phyloP scores from a whole-genome alignment of 441 rosid species.

The Gossypium lobatum region DNA sequence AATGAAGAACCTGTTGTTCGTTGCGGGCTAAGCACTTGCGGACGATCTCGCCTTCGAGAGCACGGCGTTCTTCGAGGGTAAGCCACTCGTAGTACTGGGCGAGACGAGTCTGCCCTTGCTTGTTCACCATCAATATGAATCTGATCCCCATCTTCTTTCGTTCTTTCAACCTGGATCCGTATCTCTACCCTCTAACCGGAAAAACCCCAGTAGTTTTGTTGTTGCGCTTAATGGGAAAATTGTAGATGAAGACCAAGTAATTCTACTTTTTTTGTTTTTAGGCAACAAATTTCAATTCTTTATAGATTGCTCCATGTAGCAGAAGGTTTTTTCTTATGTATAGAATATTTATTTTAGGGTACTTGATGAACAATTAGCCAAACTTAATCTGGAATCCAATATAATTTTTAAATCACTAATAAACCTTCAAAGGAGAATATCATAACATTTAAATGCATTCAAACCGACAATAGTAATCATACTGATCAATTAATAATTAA shows the following conservation, averaged over 20 bases:
- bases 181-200: background rate
- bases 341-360: no score
- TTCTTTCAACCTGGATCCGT: background rate
- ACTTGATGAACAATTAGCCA: no score
- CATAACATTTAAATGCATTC: no score
- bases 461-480: no score
- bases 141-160: constrained; percentile 69
- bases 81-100: constrained; percentile 99
- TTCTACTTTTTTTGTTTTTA: no score
- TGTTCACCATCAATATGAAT: constrained; percentile 87
- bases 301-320: constrained; percentile 30
- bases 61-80: constrained; percentile 94
- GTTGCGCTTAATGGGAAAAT: background rate
- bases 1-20: constrained; percentile 63
- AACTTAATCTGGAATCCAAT: no score
- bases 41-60: constrained; percentile 97
- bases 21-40: constrained; percentile 97
- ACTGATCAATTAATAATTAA: no score
- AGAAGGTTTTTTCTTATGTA: no score
- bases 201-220: background rate
- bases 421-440: no score
- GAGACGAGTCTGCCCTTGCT: constrained; percentile 96
- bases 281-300: background rate
- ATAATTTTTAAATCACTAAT: no score
- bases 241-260: background rate